Conservation (phyloP, 768 basidiomycete species). For the Mrakia frigida region DNA sequence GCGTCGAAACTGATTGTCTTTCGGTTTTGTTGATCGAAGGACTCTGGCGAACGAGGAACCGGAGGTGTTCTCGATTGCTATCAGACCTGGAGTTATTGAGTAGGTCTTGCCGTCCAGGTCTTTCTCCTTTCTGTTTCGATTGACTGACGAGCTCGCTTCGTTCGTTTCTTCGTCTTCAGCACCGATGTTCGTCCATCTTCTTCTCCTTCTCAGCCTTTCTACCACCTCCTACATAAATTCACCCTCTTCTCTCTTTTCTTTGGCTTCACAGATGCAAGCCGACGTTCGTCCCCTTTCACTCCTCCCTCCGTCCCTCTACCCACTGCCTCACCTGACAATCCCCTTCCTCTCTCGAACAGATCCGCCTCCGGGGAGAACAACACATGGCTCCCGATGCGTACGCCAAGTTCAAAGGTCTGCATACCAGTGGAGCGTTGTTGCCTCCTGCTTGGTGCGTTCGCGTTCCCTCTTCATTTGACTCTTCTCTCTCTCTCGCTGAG, state of each 20-base stretch:
- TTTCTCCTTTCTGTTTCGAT: background rate
- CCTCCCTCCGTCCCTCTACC: background rate
- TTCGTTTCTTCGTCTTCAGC: background rate
- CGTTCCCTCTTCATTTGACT: background rate
- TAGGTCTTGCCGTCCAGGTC: background rate
- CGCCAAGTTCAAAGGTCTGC: conserved; percentile 28
- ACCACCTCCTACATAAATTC: too few relatives aligned
- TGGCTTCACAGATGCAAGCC: background rate
- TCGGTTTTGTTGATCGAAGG: background rate
- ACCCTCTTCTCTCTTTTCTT: too few relatives aligned
- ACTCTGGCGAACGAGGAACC: conserved; percentile 29
- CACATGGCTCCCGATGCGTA: conserved; percentile 32
- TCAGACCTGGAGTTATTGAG: conserved; percentile 31
- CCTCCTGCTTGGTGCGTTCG: conserved; percentile 32
- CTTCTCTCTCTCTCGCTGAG: background rate
- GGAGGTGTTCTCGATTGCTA: conserved; percentile 19
- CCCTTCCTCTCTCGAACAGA: conserved; percentile 26
- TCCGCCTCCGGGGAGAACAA: conserved; percentile 23
- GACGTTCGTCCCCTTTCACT: conserved; percentile 23
- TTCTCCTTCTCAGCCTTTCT: background rate
- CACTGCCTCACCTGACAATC: background rate
- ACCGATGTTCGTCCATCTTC: conserved; percentile 9
- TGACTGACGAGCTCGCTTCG: background rate
- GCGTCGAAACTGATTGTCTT: background rate
- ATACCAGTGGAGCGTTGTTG: conserved; percentile 32